Evolutionary conservation across 306 rosid genomes (phyloP).

Genomic region (Hylodesmum podocarpum): DNA sequence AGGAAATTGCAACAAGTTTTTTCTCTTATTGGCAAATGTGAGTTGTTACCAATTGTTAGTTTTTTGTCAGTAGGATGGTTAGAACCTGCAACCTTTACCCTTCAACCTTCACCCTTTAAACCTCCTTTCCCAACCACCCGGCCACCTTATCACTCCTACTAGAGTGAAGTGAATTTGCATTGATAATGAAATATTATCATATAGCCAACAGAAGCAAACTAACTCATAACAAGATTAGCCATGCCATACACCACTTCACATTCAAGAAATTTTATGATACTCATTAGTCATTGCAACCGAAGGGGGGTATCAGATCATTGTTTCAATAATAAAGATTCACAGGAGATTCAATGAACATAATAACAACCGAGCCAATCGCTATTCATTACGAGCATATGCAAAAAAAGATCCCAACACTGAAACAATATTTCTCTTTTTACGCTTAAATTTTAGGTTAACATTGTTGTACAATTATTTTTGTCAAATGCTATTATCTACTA

Average conservation of each 20-base stretch:
- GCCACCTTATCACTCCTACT: background rate
- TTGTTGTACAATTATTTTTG: background rate
- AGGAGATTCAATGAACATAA: background rate
- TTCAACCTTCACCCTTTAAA: no score
- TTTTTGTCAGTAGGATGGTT: no score
- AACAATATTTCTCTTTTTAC: background rate
- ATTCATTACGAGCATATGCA: background rate
- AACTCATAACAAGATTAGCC: background rate
- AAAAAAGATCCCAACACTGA: background rate
- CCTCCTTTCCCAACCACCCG: no score
- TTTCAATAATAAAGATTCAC: background rate
- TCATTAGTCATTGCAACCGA: background rate
- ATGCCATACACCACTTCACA: background rate
- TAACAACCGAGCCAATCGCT: background rate
- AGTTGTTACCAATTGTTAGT: no score
- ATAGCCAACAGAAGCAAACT: background rate
- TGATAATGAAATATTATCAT: background rate
- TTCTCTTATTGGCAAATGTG: no score
- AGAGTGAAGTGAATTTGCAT: background rate
- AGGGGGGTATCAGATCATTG: background rate
- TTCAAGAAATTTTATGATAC: background rate
- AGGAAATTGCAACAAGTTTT: background rate
- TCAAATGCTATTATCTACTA: background rate
- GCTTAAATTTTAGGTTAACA: background rate
- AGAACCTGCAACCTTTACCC: no score